These are phyloP conservation scores for Cryptomeria japonica DNA, from an alignment of 75 land plant genomes.

Conservation along the genomic window DNA sequence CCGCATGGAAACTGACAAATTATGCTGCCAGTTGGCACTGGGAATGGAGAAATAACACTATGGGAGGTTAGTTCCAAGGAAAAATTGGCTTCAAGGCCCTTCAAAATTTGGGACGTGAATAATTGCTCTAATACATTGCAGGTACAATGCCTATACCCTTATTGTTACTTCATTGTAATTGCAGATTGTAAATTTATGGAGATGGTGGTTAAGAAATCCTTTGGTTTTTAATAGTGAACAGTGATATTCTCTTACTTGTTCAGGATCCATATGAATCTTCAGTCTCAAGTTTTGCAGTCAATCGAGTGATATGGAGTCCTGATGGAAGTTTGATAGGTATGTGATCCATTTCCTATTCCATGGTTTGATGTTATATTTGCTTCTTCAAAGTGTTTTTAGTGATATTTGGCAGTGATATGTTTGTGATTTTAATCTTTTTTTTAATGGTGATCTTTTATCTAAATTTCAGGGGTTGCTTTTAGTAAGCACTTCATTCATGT, in stretches of 20 bases:
- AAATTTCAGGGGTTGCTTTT: constrained; percentile 66
- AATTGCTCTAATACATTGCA: constrained; percentile 56
- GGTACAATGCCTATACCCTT: constrained; percentile 29
- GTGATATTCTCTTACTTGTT: background rate
- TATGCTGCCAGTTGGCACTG: constrained; percentile 66
- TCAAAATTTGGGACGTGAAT: constrained; percentile 79
- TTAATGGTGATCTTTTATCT: constrained; percentile 1
- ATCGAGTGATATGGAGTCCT: constrained; percentile 33
- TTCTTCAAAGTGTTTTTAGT: background rate
- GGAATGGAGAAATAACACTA: constrained; percentile 76
- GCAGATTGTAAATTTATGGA: background rate
- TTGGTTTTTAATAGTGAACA: background rate
- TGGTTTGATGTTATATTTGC: background rate
- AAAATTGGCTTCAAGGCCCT: constrained; percentile 65
- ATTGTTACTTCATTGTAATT: background rate
- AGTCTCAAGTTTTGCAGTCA: constrained; percentile 23
- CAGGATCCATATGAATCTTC: background rate
- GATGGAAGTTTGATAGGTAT: constrained; percentile 31
- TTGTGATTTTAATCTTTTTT: constrained; percentile 3
- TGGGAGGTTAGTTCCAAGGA: constrained; percentile 80
- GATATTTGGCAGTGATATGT: background rate
- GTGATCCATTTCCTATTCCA: background rate
- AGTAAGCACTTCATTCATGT: constrained; percentile 71
- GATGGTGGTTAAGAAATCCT: background rate
- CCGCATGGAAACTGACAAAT: background rate